Evolutionary conservation across 495 filamentous ascomycete genomes (phyloP), one percentile per base, ranked within the genome.

Genomic region (Hapsidospora chrysogenum): DNA sequence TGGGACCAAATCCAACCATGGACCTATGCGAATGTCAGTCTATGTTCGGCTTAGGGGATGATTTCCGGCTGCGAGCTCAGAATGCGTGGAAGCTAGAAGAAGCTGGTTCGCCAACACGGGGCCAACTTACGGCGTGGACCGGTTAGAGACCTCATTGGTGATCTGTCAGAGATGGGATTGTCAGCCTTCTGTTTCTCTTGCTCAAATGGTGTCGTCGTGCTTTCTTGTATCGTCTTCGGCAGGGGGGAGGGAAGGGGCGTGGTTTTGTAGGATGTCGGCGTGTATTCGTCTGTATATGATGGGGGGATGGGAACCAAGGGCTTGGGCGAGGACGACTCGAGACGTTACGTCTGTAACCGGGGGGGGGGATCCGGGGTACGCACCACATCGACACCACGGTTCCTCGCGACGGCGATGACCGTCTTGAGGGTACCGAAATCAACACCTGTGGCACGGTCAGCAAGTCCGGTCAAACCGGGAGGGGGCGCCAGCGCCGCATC

Each of bases 351-450:
- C n/a, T n/a, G n/a, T n/a, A 22, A 31, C 20, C 22, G 19, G n/a
- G 31, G 17, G 38, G 10, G 23, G 30, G 29, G 21, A 13, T 14
- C n/a, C 25, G 11, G 13, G 31, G 13, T n/a, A 92, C 85, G 49
- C 76, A 95, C 87, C 58, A 99, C 92, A 70, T 99, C 89, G 55
- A 97, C 92, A 67, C 89, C 89, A 51, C 92, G 80, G 57, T 96
- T 96, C 52, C 87, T 69, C 45, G 89, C 87, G 57, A 96, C 89
- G 53, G 89, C 92, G 58, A 96, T 80, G 51, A 92, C 87, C 44
- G 87, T 94, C 67, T 92, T 94, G 50, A 92, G 80, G 19, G 85
- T 81, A 63, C 89, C 89, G 61, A 99, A 78, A 74, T 99, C 89
- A 50, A 93, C 75, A 53, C 89, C 85, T 66, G 31, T 28, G 33